Evolutionary conservation across 2,329 filamentous ascomycete species (phyloP).

Genomic region (Rugonectria rugulosa): DNA sequence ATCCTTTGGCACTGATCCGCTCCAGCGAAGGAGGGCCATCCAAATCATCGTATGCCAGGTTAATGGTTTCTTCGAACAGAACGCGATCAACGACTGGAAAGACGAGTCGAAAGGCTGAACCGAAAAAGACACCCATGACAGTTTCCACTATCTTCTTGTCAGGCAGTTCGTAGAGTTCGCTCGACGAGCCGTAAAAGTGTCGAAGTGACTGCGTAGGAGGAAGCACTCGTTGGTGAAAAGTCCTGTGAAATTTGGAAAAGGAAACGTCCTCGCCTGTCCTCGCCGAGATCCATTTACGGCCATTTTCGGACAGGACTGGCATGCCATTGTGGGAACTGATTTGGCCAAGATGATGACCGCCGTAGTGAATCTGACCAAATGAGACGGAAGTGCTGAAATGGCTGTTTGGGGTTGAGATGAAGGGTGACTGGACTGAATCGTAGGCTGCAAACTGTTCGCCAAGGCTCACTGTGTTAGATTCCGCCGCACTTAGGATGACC

Average conservation of each 20-base stretch:
- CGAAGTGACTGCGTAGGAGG: conserved; percentile 5
- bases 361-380: conserved; percentile 35
- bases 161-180: conserved; percentile 25
- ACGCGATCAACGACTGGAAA: conserved; percentile 56
- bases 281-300: conserved; percentile 28
- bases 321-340: conserved; percentile 36
- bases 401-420: conserved; percentile 9
- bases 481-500: neutral
- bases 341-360: conserved; percentile 33
- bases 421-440: conserved; percentile 12
- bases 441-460: conserved; percentile 12
- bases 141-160: conserved; percentile 38
- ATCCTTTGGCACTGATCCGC: conserved; percentile 50
- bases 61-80: conserved; percentile 54
- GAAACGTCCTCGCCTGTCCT: conserved; percentile 29
- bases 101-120: conserved; percentile 48
- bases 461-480: conserved; percentile 8
- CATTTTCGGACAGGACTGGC: conserved; percentile 31
- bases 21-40: conserved; percentile 27
- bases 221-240: neutral
- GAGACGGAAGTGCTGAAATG: conserved; percentile 24
- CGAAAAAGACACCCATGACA: conserved; percentile 32
- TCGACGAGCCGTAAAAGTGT: conserved; percentile 2
- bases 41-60: conserved; percentile 49
- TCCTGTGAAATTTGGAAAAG: conserved; percentile 4